Conservation (phyloP, 2,329 filamentous ascomycete species). For the Trichophyton mentagrophytes region DNA sequence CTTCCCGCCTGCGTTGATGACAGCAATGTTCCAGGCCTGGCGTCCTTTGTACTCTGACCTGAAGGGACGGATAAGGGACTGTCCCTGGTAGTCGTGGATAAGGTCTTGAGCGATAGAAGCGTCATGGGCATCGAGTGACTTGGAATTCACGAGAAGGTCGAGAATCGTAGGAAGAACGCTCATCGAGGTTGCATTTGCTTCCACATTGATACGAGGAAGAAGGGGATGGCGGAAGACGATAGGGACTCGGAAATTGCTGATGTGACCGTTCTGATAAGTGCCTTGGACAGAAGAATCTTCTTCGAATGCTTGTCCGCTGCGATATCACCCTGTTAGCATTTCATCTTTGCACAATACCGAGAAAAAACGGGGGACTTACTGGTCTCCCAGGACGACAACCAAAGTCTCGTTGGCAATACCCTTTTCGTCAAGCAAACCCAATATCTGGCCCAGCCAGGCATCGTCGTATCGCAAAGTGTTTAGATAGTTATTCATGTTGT, state of each 20-base stretch:
- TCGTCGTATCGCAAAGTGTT: constrained; percentile 32
- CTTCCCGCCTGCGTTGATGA: constrained; percentile 24
- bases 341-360: not conserved
- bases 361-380: constrained; percentile 16
- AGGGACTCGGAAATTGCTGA: constrained; percentile 34
- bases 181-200: constrained; percentile 30
- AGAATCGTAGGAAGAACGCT: constrained; percentile 37
- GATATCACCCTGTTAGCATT: not conserved
- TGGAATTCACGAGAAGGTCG: constrained; percentile 32
- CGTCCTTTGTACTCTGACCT: constrained; percentile 23
- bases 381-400: constrained; percentile 37
- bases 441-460: constrained; percentile 28
- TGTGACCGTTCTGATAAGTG: constrained; percentile 34
- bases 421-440: constrained; percentile 31
- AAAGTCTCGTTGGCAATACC: constrained; percentile 36
- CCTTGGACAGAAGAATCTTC: constrained; percentile 29
- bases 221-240: constrained; percentile 34
- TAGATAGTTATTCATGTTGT: constrained; percentile 32
- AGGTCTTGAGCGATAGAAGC: constrained; percentile 27
- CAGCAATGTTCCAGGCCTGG: constrained; percentile 22
- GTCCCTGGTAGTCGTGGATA: constrained; percentile 35
- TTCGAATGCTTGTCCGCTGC: constrained; percentile 31
- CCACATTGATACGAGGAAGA: constrained; percentile 31
- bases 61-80: constrained; percentile 35
- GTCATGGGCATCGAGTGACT: constrained; percentile 26